Percentiles rank a stretch among this genome's conserved stretches.
These are phyloP conservation scores for Lepidium didymum DNA, from an alignment of 345 rosid genomes.

Conservation along the genomic window DNA sequence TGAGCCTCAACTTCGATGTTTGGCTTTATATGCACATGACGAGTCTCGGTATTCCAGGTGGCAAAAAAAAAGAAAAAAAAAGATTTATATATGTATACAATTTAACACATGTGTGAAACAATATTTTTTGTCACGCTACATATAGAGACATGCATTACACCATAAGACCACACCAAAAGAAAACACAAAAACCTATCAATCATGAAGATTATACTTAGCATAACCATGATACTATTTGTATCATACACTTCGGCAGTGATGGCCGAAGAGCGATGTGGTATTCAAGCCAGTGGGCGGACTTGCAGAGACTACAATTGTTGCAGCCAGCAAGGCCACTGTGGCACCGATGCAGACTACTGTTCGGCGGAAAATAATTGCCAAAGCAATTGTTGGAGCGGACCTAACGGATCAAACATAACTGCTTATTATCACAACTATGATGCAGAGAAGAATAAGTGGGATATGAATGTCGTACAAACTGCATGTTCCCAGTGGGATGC, in stretches of 20 bases:
- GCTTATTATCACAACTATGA: conserved; percentile 52
- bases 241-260: conserved; percentile 1
- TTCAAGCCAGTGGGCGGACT: conserved; percentile 28
- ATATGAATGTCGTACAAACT: conserved; percentile 41
- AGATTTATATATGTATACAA: too few species aligned
- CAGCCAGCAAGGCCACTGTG: conserved; percentile 34
- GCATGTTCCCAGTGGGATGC: conserved; percentile 68
- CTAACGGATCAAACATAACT: conserved; percentile 38
- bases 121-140: too few species aligned
- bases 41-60: too few species aligned
- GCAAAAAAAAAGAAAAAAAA: too few species aligned
- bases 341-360: conserved; percentile 33
- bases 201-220: conserved; percentile 14
- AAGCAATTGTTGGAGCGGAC: conserved; percentile 22
- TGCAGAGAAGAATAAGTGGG: conserved; percentile 40
- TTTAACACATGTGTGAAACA: too few species aligned
- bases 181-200: neutral
- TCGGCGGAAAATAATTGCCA: conserved; percentile 32
- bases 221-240: neutral
- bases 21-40: too few species aligned
- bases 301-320: conserved; percentile 29
- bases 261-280: conserved; percentile 29
- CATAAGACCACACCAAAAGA: neutral
- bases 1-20: too few species aligned
- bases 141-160: neutral